A percentile compares a stretch with the other conserved stretches of the same genome.
Conservation (phyloP, 352 stramenopile genomes). For the Globisporangium paddicum region DNA sequence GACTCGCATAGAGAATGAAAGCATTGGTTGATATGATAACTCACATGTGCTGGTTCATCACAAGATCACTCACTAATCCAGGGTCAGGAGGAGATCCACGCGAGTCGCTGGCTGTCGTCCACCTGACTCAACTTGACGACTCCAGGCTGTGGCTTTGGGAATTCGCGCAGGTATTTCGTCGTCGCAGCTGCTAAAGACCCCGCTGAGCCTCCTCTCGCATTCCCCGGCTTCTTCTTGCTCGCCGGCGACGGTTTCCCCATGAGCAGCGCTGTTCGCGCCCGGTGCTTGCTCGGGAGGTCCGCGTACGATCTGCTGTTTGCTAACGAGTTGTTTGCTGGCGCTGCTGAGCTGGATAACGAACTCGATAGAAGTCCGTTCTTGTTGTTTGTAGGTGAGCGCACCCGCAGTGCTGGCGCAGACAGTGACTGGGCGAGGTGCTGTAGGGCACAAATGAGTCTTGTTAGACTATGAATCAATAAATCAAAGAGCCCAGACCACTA, state of each 20-base stretch:
- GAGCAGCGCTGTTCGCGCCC: slow-evolving; percentile 1
- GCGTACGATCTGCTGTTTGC: background rate
- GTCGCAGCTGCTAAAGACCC: background rate
- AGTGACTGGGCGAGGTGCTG: slow-evolving; percentile 34
- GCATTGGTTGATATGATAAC: too few relatives aligned
- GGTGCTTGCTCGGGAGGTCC: background rate
- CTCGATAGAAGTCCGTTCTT: background rate
- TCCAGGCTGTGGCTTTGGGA: slow-evolving; percentile 44
- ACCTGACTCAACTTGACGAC: slow-evolving; percentile 27
- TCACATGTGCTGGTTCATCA: too few relatives aligned
- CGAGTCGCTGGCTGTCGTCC: slow-evolving; percentile 35
- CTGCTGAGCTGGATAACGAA: background rate
- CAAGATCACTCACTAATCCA: too few relatives aligned
- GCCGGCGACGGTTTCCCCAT: background rate
- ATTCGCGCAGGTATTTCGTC: slow-evolving; percentile 51
- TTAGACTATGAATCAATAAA: background rate
- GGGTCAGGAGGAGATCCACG: slow-evolving; percentile 27
- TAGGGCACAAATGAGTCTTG: too few relatives aligned
- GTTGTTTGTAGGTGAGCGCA: slow-evolving; percentile 20
- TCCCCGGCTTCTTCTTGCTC: background rate
- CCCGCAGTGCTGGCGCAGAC: slow-evolving; percentile 35
- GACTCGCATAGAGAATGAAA: too few relatives aligned
- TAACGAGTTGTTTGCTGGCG: background rate
- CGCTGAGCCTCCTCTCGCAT: background rate
- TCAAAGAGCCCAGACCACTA: background rate